Conservation (phyloP, 2,329 filamentous ascomycete genomes). For the Penicillium aurantiogriseum region DNA sequence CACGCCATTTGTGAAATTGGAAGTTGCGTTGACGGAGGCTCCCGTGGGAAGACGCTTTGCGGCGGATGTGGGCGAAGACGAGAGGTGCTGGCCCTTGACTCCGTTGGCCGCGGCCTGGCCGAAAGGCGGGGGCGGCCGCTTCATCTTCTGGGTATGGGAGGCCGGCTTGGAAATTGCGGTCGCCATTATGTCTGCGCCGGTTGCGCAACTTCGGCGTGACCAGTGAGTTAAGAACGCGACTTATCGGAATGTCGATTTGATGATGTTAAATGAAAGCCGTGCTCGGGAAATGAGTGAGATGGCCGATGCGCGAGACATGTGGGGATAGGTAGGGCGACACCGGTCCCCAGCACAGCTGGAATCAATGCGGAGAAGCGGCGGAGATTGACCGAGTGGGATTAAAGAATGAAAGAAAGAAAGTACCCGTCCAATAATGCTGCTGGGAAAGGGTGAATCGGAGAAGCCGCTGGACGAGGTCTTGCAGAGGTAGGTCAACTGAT, state of each 20-base stretch:
- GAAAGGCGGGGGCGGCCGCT: constrained; percentile 64
- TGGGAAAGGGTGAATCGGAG: constrained; percentile 21
- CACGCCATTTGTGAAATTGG: constrained; percentile 44
- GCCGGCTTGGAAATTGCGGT: constrained; percentile 46
- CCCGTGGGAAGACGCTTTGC: constrained; percentile 57
- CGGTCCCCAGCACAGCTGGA: constrained; percentile 30
- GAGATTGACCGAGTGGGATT: constrained; percentile 20
- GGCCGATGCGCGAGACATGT: constrained; percentile 47
- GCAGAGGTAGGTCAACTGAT: constrained; percentile 34
- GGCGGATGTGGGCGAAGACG: constrained; percentile 54
- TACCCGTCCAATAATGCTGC: constrained; percentile 29
- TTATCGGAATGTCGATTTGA: constrained; percentile 27
- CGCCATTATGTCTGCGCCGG: constrained; percentile 38
- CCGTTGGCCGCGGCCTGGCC: constrained; percentile 64
- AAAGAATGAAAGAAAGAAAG: constrained; percentile 20
- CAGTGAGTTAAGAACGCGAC: constrained; percentile 22
- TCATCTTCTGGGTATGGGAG: constrained; percentile 58
- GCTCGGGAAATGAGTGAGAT: constrained; percentile 40
- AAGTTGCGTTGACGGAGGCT: constrained; percentile 40
- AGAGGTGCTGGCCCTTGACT: constrained; percentile 56
- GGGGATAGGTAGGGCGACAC: constrained; percentile 40
- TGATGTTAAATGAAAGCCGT: constrained; percentile 30
- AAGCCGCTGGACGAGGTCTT: constrained; percentile 26
- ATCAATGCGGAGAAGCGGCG: constrained; percentile 22
- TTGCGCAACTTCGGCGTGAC: constrained; percentile 20